Conservation (phyloP, 2,329 filamentous ascomycete genomes). For the Trichoderma polysporum region DNA sequence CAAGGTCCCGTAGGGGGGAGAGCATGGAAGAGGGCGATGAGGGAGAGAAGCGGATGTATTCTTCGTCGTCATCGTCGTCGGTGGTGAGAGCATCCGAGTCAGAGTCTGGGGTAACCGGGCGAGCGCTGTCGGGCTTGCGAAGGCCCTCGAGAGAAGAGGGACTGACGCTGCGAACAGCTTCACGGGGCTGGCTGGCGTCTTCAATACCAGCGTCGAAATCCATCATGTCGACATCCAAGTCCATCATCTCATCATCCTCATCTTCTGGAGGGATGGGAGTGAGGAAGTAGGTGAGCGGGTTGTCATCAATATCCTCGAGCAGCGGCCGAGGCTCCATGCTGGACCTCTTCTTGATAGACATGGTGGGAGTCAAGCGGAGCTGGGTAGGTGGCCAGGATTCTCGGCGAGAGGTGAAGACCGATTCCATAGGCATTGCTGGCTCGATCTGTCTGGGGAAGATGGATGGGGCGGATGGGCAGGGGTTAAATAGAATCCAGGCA, state of each 20-base stretch:
- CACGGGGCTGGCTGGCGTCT: constrained; percentile 44
- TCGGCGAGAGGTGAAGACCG: constrained; percentile 36
- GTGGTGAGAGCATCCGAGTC: constrained; percentile 45
- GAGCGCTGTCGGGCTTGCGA: constrained; percentile 40
- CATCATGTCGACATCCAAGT: constrained; percentile 45
- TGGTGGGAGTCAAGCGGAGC: constrained; percentile 45
- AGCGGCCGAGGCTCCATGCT: constrained; percentile 44
- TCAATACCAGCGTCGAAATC: constrained; percentile 61
- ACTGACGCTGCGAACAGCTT: constrained; percentile 54
- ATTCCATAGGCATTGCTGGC: constrained; percentile 37
- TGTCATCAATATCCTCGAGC: constrained; percentile 51
- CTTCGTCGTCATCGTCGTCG: constrained; percentile 49
- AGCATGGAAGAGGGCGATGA: constrained; percentile 39
- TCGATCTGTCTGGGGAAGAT: background rate
- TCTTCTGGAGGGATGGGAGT: constrained; percentile 50
- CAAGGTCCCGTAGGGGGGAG: constrained; percentile 46
- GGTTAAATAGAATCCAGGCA: constrained; percentile 9
- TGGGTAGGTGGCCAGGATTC: constrained; percentile 56
- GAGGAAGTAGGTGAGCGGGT: constrained; percentile 57
- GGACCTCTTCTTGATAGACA: constrained; percentile 31
- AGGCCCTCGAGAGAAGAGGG: constrained; percentile 56
- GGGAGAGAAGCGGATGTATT: constrained; percentile 51
- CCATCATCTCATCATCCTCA: constrained; percentile 41
- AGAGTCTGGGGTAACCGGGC: constrained; percentile 38
- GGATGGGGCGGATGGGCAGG: background rate